Evolutionary conservation across 1,284 basidiomycete genomes (phyloP).

Genomic region (Chalciporus piperatoides): DNA sequence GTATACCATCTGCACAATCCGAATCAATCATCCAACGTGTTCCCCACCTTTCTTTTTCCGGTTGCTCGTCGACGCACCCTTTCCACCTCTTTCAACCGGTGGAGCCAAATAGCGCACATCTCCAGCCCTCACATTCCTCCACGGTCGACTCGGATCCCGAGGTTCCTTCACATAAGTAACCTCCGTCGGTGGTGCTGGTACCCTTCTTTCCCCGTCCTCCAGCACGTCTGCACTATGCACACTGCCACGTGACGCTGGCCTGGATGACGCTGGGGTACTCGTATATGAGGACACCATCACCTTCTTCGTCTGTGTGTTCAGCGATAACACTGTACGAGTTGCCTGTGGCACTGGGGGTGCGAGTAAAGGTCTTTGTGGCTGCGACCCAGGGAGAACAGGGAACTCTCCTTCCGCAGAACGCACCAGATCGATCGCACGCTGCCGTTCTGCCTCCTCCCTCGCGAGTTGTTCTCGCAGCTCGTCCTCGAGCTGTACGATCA

Average conservation of each 20-base stretch:
- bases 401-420: conserved; percentile 56
- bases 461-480: conserved; percentile 43
- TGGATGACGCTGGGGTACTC: conserved; percentile 33
- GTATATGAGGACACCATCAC: conserved; percentile 51
- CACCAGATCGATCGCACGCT: conserved; percentile 44
- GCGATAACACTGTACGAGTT: conserved; percentile 57
- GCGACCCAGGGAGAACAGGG: conserved; percentile 44
- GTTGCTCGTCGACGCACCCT: not conserved
- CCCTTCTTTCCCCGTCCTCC: conserved; percentile 38
- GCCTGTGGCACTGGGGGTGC: conserved; percentile 33
- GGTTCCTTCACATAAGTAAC: conserved; percentile 33
- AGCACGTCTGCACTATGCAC: not conserved
- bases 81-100: conserved; percentile 5
- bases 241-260: conserved; percentile 34
- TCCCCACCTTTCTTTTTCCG: conserved; percentile 1
- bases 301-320: conserved; percentile 50
- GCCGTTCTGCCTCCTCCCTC: conserved; percentile 47
- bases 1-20: not conserved
- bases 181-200: conserved; percentile 41
- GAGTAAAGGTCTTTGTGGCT: conserved; percentile 18
- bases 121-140: conserved; percentile 41
- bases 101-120: conserved; percentile 41
- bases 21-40: not conserved
- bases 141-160: conserved; percentile 40
- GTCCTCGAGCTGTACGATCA: conserved; percentile 42